Evolutionary conservation across 2,329 filamentous ascomycete genomes (phyloP).

Genomic region (Keithomyces neogunnii): DNA sequence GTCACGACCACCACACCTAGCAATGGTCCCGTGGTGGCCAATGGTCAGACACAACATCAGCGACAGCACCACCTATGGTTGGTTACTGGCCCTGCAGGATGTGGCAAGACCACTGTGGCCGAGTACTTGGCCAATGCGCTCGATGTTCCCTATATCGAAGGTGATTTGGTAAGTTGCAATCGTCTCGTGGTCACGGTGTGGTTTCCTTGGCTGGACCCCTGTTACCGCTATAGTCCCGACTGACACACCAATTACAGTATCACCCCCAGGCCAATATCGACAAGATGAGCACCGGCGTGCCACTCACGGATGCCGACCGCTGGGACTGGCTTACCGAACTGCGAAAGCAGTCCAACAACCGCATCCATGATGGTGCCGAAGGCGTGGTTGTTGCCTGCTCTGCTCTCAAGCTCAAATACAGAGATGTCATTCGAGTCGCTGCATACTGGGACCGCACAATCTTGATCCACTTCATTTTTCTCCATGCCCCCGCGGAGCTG

Average conservation of each 20-base stretch:
- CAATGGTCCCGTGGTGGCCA: conserved; percentile 15
- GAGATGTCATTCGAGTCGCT: conserved; percentile 79
- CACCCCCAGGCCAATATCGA: conserved; percentile 72
- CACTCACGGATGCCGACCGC: conserved; percentile 84
- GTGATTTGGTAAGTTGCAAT: conserved; percentile 57
- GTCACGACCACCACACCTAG: conserved; percentile 16
- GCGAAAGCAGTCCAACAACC: conserved; percentile 56
- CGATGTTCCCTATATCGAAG: conserved; percentile 64
- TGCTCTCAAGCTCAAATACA: conserved; percentile 92
- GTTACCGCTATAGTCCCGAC: not conserved
- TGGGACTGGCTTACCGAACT: conserved; percentile 93
- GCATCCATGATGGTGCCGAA: conserved; percentile 46
- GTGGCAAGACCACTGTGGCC: conserved; percentile 71
- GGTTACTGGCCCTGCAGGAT: conserved; percentile 70
- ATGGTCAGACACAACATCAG: conserved; percentile 19
- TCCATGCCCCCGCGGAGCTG: conserved; percentile 67
- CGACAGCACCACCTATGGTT: conserved; percentile 67
- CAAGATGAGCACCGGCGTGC: conserved; percentile 80
- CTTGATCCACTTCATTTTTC: conserved; percentile 87
- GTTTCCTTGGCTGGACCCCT: not conserved
- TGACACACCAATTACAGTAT: conserved; percentile 39
- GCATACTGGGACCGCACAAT: conserved; percentile 66
- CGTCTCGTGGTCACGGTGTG: not conserved
- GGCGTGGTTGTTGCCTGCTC: conserved; percentile 96
- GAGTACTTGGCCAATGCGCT: conserved; percentile 54